Base-by-base conservation (phyloP, 78 protist species). In the Tieghemostelium lacteum region DNA sequence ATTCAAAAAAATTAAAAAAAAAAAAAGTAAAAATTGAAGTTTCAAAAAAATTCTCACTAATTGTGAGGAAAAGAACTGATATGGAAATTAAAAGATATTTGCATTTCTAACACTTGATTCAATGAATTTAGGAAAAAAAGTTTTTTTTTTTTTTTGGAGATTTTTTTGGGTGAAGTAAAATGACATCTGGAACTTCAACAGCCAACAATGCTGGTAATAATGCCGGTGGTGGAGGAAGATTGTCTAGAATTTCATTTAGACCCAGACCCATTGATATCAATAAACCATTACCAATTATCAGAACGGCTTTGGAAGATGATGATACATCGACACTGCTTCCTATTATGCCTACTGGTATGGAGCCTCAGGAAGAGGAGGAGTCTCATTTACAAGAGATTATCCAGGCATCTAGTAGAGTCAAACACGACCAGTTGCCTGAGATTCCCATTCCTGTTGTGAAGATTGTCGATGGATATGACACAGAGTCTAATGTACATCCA, bases 211-310 rank as follows among this genome's bases (percentile, higher is more conserved):
- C n/a, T n/a, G n/a, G n/a, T n/a, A n/a, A n/a, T n/a, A n/a, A n/a
- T n/a, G n/a, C n/a, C n/a, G 31, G 64, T 50, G 65, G 77, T 7
- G 20, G 64, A 17, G 50, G 49, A 0, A 45, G 77, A 28, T 45
- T 33, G 52, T 29, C 29, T 26, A 71, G 88, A 28, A 83, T 83
- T 29, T 83, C 91, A 40, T 83, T 83, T 69, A 45, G 91, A 54
- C 91, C 91, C 12, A 73, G 91, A 67, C 91, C 91, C 26, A 83
- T 83, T 29, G 91, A 83, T 83, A 73, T 83, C n/a, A 19, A 58
- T 1, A 83, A 83, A 39, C 78, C 91, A 42, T 54, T 83, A 7
- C 91, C 91, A 22, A 83, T 83, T 42, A 70, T 83, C 8, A n/a
- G 91, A 22, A 66, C 76, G 26, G 78, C 28, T 12, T 58, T 83